Evolutionary conservation across 371 early-diverging fungal species (phyloP).

Genomic region (Mucor circinelloides): DNA sequence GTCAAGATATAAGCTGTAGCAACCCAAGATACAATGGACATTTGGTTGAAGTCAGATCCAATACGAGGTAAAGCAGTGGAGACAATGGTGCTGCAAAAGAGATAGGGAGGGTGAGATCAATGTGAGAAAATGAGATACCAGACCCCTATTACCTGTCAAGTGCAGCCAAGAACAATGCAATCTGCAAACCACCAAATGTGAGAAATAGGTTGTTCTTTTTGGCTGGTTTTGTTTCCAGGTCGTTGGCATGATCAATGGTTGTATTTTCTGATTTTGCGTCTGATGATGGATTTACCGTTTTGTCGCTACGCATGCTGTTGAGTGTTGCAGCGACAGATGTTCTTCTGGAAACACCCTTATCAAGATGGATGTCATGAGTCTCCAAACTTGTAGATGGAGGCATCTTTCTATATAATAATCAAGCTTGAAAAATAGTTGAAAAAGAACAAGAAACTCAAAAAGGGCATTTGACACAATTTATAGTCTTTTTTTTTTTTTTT

Average conservation of each 20-base stretch:
- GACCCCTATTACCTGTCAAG: slow-evolving; percentile 73
- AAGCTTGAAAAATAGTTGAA: not conserved
- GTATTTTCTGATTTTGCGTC: not conserved
- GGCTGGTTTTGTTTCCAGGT: not conserved
- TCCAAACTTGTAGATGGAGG: not conserved
- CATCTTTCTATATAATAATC: not conserved
- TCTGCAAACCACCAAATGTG: slow-evolving; percentile 53
- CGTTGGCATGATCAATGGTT: not conserved
- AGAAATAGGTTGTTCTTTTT: slow-evolving; percentile 9
- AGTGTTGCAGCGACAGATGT: slow-evolving; percentile 5
- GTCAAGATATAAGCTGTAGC: slow-evolving; percentile 63
- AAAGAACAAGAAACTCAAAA: not conserved
- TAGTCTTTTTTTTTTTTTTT: not conserved
- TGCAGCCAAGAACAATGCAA: slow-evolving; percentile 76
- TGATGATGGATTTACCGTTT: not conserved
- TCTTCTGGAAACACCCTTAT: not conserved
- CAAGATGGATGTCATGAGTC: not conserved
- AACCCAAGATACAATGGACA: slow-evolving; percentile 65
- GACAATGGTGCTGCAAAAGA: slow-evolving; percentile 58
- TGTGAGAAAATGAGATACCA: too few relatives aligned
- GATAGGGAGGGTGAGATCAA: slow-evolving; percentile 5
- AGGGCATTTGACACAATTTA: not conserved
- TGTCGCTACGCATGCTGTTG: not conserved
- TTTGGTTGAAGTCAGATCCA: slow-evolving; percentile 67
- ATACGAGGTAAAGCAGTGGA: slow-evolving; percentile 74